A percentile compares a stretch with the other conserved stretches of the same genome.
These are phyloP conservation scores for Trichoderma cornu-damae DNA, from an alignment of 2,329 filamentous ascomycete genomes.

Conservation along the genomic window DNA sequence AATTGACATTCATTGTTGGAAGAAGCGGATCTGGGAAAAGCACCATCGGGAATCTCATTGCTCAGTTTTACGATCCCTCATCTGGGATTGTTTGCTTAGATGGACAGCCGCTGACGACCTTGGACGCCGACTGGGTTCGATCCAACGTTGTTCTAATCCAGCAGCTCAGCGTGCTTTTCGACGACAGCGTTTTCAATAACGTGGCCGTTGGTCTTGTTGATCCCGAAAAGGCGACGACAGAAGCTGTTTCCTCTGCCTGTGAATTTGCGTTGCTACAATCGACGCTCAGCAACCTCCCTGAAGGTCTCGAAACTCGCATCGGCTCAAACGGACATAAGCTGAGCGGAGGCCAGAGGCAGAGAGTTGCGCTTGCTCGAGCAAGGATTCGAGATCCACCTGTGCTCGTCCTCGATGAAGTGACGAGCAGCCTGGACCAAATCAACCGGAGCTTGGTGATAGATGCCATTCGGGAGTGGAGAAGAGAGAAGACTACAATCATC, in stretches of 20 bases:
- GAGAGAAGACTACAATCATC: slow-evolving; percentile 79
- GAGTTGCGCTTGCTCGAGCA: slow-evolving; percentile 74
- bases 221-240: slow-evolving; percentile 43
- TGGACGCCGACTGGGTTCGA: slow-evolving; percentile 69
- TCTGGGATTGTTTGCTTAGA: slow-evolving; percentile 67
- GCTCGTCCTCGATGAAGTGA: slow-evolving; percentile 82
- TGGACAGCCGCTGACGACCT: slow-evolving; percentile 50
- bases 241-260: slow-evolving; percentile 57
- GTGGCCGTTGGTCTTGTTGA: slow-evolving; percentile 63
- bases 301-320: slow-evolving; percentile 66
- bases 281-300: slow-evolving; percentile 60
- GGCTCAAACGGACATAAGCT: slow-evolving; percentile 64
- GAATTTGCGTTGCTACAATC: slow-evolving; percentile 63
- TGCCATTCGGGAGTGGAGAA: slow-evolving; percentile 70
- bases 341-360: slow-evolving; percentile 81
- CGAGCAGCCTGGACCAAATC: slow-evolving; percentile 75
- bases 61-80: slow-evolving; percentile 67
- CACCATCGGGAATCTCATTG: slow-evolving; percentile 73
- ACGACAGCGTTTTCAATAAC: slow-evolving; percentile 73
- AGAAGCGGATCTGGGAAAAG: slow-evolving; percentile 90
- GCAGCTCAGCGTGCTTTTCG: slow-evolving; percentile 75
- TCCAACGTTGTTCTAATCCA: slow-evolving; percentile 76
- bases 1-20: slow-evolving; percentile 77
- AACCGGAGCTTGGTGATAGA: slow-evolving; percentile 66
- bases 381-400: slow-evolving; percentile 71